These are phyloP conservation scores for Zygosaccharomyces sapae DNA, from an alignment of 1,139 yeast species.

Conservation along the genomic window DNA sequence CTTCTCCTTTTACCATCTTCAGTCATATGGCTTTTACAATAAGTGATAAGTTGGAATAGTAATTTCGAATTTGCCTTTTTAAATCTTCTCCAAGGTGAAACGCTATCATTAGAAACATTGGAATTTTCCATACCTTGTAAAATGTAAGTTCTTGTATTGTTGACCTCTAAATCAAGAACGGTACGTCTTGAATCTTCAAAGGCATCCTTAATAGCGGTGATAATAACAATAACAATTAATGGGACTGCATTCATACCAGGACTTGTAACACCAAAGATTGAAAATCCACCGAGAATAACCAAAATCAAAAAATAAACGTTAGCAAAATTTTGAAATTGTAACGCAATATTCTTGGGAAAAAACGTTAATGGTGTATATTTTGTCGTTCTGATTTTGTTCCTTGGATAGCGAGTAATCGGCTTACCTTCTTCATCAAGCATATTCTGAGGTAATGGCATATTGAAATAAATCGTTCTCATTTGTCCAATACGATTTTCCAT, in stretches of 20 bases:
- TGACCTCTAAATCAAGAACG: constrained; percentile 73
- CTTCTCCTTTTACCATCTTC: constrained; percentile 38
- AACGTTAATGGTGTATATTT: constrained; percentile 89
- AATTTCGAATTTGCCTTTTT: constrained; percentile 48
- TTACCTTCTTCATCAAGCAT: constrained; percentile 58
- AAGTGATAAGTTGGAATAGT: constrained; percentile 30
- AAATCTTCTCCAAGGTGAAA: constrained; percentile 57
- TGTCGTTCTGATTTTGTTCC: constrained; percentile 93
- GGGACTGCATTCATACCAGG: constrained; percentile 94
- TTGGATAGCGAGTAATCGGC: constrained; percentile 57
- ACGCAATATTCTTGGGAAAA: constrained; percentile 73
- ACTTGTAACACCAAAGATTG: constrained; percentile 83
- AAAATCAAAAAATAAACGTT: constrained; percentile 79
- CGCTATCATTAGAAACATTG: constrained; percentile 63
- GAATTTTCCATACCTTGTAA: constrained; percentile 66
- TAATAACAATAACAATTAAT: constrained; percentile 79
- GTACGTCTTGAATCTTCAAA: constrained; percentile 90
- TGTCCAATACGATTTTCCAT: constrained; percentile 32
- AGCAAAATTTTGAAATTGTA: constrained; percentile 86
- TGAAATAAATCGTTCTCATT: constrained; percentile 58
- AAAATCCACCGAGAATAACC: constrained; percentile 80
- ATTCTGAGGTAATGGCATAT: constrained; percentile 62
- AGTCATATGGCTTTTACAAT: constrained; percentile 38
- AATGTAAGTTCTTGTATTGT: constrained; percentile 80
- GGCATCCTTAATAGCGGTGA: constrained; percentile 91